Evolutionary conservation across 768 basidiomycete species (phyloP).

Genomic region (Lactifluus echinatus): DNA sequence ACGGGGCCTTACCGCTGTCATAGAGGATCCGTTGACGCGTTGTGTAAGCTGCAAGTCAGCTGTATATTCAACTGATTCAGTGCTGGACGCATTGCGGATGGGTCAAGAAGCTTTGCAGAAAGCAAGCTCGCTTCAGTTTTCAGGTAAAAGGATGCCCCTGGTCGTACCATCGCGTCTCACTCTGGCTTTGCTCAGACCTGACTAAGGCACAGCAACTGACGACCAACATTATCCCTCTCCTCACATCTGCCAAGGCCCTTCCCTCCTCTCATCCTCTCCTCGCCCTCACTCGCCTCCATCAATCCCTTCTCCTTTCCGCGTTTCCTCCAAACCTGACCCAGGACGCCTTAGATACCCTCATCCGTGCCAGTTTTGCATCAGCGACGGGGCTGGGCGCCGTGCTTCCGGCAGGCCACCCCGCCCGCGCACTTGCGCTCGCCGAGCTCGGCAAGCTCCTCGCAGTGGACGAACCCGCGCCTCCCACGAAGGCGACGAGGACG

Average conservation of each 20-base stretch:
- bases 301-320: slow-evolving; percentile 52
- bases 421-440: slow-evolving; percentile 62
- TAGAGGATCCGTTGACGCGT: slow-evolving; percentile 41
- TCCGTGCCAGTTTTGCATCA: slow-evolving; percentile 48
- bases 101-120: slow-evolving; percentile 72
- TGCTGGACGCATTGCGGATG: slow-evolving; percentile 56
- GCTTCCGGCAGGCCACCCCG: slow-evolving; percentile 62
- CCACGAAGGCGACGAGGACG: slow-evolving; percentile 8
- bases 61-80: slow-evolving; percentile 40
- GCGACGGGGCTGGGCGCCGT: slow-evolving; percentile 45
- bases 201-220: slow-evolving; percentile 50
- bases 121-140: slow-evolving; percentile 51
- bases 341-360: slow-evolving; percentile 51
- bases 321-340: slow-evolving; percentile 37
- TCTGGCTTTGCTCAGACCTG: not conserved
- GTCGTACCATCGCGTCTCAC: not conserved
- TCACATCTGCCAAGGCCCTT: slow-evolving; percentile 49
- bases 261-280: slow-evolving; percentile 72
- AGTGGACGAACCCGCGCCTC: slow-evolving; percentile 61
- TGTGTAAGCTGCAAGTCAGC: slow-evolving; percentile 49
- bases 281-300: slow-evolving; percentile 61
- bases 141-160: slow-evolving; percentile 34
- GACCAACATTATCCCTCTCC: slow-evolving; percentile 54
- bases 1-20: not conserved
- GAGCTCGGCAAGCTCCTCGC: slow-evolving; percentile 78